phyloP scores from a whole-genome alignment of 768 basidiomycete genomes.

The Rhodotorula paludigena region DNA sequence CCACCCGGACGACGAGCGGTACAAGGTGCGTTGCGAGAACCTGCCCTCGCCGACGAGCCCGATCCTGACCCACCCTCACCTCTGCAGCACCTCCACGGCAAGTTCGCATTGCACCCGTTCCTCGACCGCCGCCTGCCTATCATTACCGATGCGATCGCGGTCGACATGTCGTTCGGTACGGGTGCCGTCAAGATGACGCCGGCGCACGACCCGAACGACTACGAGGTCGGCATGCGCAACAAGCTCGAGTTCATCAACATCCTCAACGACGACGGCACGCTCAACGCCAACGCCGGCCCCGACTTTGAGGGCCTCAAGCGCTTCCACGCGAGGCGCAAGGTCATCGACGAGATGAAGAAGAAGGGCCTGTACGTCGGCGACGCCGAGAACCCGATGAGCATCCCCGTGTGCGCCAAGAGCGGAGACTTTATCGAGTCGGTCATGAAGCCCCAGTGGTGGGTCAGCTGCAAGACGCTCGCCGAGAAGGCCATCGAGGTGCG shows the following conservation, averaged over 20 bases:
- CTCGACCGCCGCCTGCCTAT: slow-evolving; percentile 79
- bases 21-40: slow-evolving; percentile 56
- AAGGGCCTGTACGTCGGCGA: slow-evolving; percentile 79
- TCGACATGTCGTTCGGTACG: slow-evolving; percentile 94
- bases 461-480: slow-evolving; percentile 83
- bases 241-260: slow-evolving; percentile 88
- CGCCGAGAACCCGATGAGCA: slow-evolving; percentile 95
- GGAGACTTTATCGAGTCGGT: slow-evolving; percentile 93
- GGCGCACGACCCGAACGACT: slow-evolving; percentile 95
- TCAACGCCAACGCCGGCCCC: slow-evolving; percentile 80
- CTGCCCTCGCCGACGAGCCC: background rate
- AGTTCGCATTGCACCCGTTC: slow-evolving; percentile 74
- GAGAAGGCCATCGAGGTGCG: slow-evolving; percentile 77
- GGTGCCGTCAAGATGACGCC: slow-evolving; percentile 99
- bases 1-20: slow-evolving; percentile 85
- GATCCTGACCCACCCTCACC: slow-evolving; percentile 39
- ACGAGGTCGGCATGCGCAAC: slow-evolving; percentile 83
- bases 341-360: slow-evolving; percentile 77
- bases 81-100: slow-evolving; percentile 75
- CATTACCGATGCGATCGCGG: slow-evolving; percentile 70
- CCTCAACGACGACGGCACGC: slow-evolving; percentile 91
- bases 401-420: slow-evolving; percentile 91
- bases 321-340: slow-evolving; percentile 81
- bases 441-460: slow-evolving; percentile 99
- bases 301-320: slow-evolving; percentile 81